phyloP scores from a whole-genome alignment of 768 basidiomycete species.

The Xerocomus brunneocitrinus region DNA sequence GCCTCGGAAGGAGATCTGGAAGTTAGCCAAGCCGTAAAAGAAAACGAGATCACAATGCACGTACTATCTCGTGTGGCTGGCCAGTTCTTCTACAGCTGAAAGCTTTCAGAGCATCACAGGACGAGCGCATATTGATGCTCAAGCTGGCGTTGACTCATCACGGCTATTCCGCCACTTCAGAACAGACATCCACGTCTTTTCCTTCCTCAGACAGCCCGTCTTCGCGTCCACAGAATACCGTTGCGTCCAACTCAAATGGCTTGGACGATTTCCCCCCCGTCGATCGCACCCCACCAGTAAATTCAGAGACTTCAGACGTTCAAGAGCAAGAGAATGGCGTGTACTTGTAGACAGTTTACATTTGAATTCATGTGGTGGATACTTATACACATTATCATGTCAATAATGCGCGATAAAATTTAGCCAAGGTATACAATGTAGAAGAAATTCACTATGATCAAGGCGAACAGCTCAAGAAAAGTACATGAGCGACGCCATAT shows the following conservation, averaged over 20 bases:
- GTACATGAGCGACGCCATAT: slow-evolving; percentile 54
- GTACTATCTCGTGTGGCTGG: slow-evolving; percentile 31
- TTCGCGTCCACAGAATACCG: neutral
- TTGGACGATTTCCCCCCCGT: slow-evolving; percentile 6
- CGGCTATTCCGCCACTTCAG: slow-evolving; percentile 42
- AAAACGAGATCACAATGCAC: slow-evolving; percentile 70
- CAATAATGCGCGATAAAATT: neutral
- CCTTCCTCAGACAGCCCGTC: neutral
- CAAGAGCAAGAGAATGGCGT: slow-evolving; percentile 17
- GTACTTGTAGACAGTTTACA: slow-evolving; percentile 23
- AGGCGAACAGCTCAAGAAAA: slow-evolving; percentile 37
- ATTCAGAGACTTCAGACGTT: neutral
- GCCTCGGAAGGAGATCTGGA: slow-evolving; percentile 48
- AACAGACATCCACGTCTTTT: slow-evolving; percentile 1
- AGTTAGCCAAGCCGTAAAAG: slow-evolving; percentile 54
- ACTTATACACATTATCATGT: neutral
- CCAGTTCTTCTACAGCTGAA: slow-evolving; percentile 10
- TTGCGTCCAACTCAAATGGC: slow-evolving; percentile 12
- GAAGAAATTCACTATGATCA: neutral
- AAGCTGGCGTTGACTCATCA: slow-evolving; percentile 61
- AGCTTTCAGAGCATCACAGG: slow-evolving; percentile 61
- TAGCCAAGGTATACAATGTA: neutral
- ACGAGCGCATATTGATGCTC: slow-evolving; percentile 69
- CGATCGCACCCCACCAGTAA: neutral
- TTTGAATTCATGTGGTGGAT: neutral